Conservation (phyloP, 371 early-diverging fungal genomes). For the Apophysomyces trapeziformis region DNA sequence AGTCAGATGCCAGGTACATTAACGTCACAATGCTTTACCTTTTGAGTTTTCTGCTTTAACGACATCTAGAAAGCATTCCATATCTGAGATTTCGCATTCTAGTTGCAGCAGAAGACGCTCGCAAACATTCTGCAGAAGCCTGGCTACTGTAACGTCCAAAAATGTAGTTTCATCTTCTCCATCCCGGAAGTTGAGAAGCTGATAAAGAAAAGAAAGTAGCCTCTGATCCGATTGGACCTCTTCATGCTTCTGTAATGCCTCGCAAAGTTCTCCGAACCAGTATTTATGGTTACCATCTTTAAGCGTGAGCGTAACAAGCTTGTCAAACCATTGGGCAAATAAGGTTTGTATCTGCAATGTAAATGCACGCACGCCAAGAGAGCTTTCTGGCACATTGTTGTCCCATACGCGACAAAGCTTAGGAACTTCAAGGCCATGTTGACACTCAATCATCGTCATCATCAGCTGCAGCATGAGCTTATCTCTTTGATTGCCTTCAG, state of each 20-base stretch:
- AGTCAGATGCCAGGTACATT: neutral
- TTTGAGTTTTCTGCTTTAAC: slow-evolving; percentile 34
- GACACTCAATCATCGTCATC: slow-evolving; percentile 39
- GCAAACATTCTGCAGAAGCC: neutral
- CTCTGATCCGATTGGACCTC: neutral
- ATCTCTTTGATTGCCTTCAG: slow-evolving; percentile 12
- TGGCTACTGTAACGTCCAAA: slow-evolving; percentile 10
- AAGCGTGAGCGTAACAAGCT: neutral
- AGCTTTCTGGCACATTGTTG: slow-evolving; percentile 19
- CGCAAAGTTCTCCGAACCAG: slow-evolving; percentile 6
- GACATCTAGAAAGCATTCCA: slow-evolving; percentile 33
- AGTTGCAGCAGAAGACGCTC: slow-evolving; percentile 14
- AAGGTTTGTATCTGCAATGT: slow-evolving; percentile 19
- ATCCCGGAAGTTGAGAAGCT: neutral
- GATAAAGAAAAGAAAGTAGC: neutral
- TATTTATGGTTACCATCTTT: neutral
- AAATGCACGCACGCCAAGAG: slow-evolving; percentile 30
- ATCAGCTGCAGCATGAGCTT: slow-evolving; percentile 50
- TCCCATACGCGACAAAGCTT: slow-evolving; percentile 32
- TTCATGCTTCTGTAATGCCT: neutral
- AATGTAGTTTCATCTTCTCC: slow-evolving; percentile 10
- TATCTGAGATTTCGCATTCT: slow-evolving; percentile 19
- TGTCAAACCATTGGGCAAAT: slow-evolving; percentile 23
- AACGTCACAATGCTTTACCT: slow-evolving; percentile 13
- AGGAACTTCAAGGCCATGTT: slow-evolving; percentile 32